These are phyloP conservation scores for Xylaria sp. DNA, from an alignment of 2,329 filamentous ascomycete genomes.

Conservation along the genomic window DNA sequence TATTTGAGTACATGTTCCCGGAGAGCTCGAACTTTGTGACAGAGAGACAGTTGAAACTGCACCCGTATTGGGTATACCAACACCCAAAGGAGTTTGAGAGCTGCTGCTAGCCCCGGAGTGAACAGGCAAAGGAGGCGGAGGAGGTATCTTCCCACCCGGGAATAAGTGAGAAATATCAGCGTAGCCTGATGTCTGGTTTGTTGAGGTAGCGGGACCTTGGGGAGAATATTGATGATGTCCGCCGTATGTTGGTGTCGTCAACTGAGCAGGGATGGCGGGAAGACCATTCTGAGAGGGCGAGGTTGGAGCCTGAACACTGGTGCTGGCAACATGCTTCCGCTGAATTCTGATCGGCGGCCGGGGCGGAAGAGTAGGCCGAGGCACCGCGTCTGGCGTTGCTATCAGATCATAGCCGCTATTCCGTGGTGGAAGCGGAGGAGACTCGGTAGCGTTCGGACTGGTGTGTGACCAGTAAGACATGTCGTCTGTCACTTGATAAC, in stretches of 20 bases:
- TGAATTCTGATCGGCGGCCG: not conserved
- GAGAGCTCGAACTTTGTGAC: not conserved
- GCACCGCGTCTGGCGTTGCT: conserved; percentile 4
- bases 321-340: not conserved
- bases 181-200: conserved; percentile 2
- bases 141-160: conserved; percentile 24
- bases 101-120: not conserved
- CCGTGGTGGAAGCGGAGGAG: conserved; percentile 28
- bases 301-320: not conserved
- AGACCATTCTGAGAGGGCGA: not conserved
- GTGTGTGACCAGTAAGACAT: conserved; percentile 20
- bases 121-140: conserved; percentile 18
- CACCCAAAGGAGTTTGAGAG: not conserved
- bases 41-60: not conserved
- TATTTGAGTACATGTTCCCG: not conserved
- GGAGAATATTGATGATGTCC: not conserved
- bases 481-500: not conserved
- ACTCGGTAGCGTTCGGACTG: not conserved
- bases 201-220: not conserved
- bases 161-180: conserved; percentile 26
- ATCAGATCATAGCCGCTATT: conserved; percentile 2
- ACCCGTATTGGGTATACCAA: not conserved
- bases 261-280: not conserved
- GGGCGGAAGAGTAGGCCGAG: conserved; percentile 31
- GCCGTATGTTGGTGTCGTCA: not conserved